Conservation (phyloP, 2,329 filamentous ascomycete species). For the Venturia nashicola region DNA sequence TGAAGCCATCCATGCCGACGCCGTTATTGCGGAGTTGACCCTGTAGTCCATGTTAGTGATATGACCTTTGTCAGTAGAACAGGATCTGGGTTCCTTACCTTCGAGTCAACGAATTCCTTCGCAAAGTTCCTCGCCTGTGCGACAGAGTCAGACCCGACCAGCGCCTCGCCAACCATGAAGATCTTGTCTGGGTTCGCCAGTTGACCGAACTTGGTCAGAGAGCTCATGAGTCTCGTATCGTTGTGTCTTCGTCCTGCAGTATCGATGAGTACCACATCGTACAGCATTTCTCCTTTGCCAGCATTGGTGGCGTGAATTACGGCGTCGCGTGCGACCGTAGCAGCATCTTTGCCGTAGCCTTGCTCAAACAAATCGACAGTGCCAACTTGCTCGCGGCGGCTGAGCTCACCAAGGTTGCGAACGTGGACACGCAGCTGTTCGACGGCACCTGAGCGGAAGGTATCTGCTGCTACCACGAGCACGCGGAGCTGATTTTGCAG, state of each 20-base stretch:
- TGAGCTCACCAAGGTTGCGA: slow-evolving; percentile 81
- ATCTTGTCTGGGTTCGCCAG: slow-evolving; percentile 96
- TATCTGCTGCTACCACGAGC: slow-evolving; percentile 87
- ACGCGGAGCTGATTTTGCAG: slow-evolving; percentile 96
- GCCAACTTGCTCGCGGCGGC: slow-evolving; percentile 65
- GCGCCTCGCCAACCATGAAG: slow-evolving; percentile 86
- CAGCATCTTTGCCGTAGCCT: slow-evolving; percentile 95
- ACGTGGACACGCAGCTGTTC: slow-evolving; percentile 95
- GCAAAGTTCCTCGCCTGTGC: slow-evolving; percentile 92
- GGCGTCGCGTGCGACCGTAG: slow-evolving; percentile 86
- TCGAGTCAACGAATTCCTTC: slow-evolving; percentile 61
- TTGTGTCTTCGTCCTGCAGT: slow-evolving; percentile 93
- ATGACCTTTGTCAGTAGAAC: no score
- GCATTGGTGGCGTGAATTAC: slow-evolving; percentile 79
- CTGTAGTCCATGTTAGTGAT: no score
- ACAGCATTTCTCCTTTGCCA: slow-evolving; percentile 55
- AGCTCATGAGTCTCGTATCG: slow-evolving; percentile 90
- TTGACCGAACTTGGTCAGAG: slow-evolving; percentile 92
- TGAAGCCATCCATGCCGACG: slow-evolving; percentile 99
- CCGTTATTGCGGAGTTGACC: no score
- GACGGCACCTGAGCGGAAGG: slow-evolving; percentile 91
- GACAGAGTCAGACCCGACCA: slow-evolving; percentile 91
- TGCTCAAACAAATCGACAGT: slow-evolving; percentile 88
- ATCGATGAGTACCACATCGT: slow-evolving; percentile 92
- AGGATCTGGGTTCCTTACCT: no score